phyloP scores from a whole-genome alignment of 1,139 yeast genomes.

The Nakaseomyces nivariensis region DNA sequence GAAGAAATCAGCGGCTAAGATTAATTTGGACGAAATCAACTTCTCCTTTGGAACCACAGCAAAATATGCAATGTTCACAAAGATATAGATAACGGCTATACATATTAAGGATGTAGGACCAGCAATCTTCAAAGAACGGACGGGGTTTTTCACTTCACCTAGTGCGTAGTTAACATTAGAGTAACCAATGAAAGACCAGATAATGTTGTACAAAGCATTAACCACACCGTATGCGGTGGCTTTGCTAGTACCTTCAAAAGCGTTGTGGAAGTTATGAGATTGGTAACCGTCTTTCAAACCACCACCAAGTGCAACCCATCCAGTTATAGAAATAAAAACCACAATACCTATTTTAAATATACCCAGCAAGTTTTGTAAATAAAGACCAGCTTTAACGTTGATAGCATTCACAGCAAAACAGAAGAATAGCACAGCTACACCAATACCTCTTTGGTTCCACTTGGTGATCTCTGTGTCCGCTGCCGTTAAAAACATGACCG shows the following conservation, averaged over 20 bases:
- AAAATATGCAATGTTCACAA: constrained; percentile 63
- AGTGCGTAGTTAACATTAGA: constrained; percentile 75
- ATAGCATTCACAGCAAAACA: constrained; percentile 57
- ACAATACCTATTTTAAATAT: constrained; percentile 62
- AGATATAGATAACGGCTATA: constrained; percentile 53
- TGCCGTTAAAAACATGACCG: constrained; percentile 44
- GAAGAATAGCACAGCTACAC: constrained; percentile 63
- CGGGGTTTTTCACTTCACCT: constrained; percentile 68
- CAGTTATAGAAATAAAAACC: constrained; percentile 58
- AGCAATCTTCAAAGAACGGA: constrained; percentile 55
- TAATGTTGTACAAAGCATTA: constrained; percentile 67
- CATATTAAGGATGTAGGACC: constrained; percentile 60
- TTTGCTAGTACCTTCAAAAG: constrained; percentile 45
- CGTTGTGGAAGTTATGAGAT: constrained; percentile 53
- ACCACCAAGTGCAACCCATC: constrained; percentile 79
- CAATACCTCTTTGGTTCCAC: constrained; percentile 72
- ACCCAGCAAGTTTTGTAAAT: constrained; percentile 60
- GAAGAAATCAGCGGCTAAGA: constrained; percentile 68
- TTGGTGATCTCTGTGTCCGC: constrained; percentile 58
- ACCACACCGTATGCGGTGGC: constrained; percentile 70
- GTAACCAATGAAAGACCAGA: constrained; percentile 71
- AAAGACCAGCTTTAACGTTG: constrained; percentile 55
- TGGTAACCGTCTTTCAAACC: constrained; percentile 43
- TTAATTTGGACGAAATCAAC: constrained; percentile 51
- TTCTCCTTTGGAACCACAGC: constrained; percentile 64